A percentile compares a stretch with the other conserved stretches of the same genome.
phyloP scores from a whole-genome alignment of 192 early-diverging fungal species.

The Coemansia sp. region DNA sequence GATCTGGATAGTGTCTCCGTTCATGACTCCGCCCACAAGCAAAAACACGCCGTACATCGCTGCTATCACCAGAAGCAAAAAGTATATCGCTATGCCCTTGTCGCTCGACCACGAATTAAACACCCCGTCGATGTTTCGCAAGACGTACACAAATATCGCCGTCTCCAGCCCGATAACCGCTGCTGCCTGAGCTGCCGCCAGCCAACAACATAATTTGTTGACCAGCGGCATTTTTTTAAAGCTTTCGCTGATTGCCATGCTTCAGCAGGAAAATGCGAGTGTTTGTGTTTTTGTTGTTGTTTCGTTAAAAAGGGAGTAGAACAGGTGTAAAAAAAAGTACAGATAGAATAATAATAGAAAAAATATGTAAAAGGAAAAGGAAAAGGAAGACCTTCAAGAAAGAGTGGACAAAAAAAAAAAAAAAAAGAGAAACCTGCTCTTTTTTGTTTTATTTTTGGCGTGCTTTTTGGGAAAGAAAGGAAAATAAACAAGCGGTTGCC shows the following conservation, averaged over 20 bases:
- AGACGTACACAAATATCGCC: constrained; percentile 40
- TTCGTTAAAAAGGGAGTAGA: not conserved
- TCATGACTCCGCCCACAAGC: constrained; percentile 44
- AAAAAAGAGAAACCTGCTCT: not conserved
- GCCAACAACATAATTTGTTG: constrained; percentile 41
- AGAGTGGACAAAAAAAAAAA: constrained; percentile 14
- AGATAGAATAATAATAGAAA: constrained; percentile 3
- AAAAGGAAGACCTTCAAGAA: not conserved
- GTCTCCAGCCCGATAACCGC: constrained; percentile 41
- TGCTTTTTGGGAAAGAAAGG: not conserved
- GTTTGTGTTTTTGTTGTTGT: not conserved
- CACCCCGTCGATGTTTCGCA: constrained; percentile 46
- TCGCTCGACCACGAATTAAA: constrained; percentile 51
- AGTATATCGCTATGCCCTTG: constrained; percentile 56
- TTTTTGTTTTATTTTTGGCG: not conserved
- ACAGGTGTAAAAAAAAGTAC: not conserved
- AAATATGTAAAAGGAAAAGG: constrained; percentile 1
- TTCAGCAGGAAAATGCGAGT: not conserved
- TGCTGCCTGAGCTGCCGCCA: constrained; percentile 36
- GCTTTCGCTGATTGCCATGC: constrained; percentile 55
- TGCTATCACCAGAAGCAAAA: constrained; percentile 47
- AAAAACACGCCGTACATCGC: constrained; percentile 45
- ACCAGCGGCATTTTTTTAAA: constrained; percentile 52
- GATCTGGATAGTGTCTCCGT: constrained; percentile 53
- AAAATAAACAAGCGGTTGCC: no score